Evolutionary conservation across 2,329 filamentous ascomycete species (phyloP).

Genomic region (Aspergillus tubingensis): DNA sequence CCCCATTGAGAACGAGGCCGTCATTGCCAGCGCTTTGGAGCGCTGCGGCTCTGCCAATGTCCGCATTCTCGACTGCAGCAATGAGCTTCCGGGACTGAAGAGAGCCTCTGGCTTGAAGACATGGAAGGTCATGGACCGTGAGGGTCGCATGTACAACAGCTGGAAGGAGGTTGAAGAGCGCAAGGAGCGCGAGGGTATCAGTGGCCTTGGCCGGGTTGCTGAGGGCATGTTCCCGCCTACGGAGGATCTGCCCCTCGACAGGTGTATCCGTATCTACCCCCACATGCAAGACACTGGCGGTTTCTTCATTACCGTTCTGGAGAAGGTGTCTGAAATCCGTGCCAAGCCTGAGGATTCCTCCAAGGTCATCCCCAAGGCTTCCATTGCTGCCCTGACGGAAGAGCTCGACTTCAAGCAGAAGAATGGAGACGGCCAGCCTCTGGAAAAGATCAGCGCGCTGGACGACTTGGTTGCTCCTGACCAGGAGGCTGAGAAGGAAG

Average conservation of each 20-base stretch:
- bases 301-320: slow-evolving; percentile 94
- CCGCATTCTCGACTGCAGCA: slow-evolving; percentile 78
- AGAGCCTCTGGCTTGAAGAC: slow-evolving; percentile 72
- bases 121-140: slow-evolving; percentile 93
- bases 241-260: slow-evolving; percentile 73
- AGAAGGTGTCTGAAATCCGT: slow-evolving; percentile 86
- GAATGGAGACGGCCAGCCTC: slow-evolving; percentile 29
- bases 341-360: slow-evolving; percentile 66
- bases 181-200: slow-evolving; percentile 61
- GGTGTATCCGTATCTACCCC: slow-evolving; percentile 91
- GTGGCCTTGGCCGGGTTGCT: slow-evolving; percentile 67
- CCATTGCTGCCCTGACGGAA: slow-evolving; percentile 38
- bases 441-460: slow-evolving; percentile 42
- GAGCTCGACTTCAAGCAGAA: slow-evolving; percentile 39
- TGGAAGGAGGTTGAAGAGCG: slow-evolving; percentile 80
- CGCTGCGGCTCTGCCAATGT: slow-evolving; percentile 81
- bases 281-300: slow-evolving; percentile 95
- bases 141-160: slow-evolving; percentile 72
- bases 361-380: slow-evolving; percentile 42
- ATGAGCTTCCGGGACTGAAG: slow-evolving; percentile 74
- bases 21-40: slow-evolving; percentile 83
- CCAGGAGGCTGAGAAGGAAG: slow-evolving; percentile 29
- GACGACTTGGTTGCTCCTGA: slow-evolving; percentile 43
- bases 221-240: slow-evolving; percentile 81
- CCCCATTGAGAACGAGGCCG: slow-evolving; percentile 93